A percentile compares a stretch with the other conserved stretches of the same genome.
phyloP scores from a whole-genome alignment of 148 eudicot species.

The Polygonum maritimum region DNA sequence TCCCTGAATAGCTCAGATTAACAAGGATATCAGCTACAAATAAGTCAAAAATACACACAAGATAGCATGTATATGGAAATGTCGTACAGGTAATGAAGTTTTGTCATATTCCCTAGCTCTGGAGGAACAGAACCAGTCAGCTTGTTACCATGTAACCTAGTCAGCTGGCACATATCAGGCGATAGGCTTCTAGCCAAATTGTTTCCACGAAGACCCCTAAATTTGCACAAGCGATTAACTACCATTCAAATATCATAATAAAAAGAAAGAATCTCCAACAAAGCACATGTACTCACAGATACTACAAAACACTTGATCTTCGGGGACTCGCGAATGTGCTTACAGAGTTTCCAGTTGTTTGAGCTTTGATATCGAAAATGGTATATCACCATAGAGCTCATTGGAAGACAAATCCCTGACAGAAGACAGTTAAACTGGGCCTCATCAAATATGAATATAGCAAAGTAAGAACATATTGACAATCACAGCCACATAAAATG shows the following conservation, averaged over 20 bases:
- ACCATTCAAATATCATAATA: background rate
- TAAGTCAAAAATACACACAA: background rate
- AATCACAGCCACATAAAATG: background rate
- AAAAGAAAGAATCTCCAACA: background rate
- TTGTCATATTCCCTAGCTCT: slow-evolving; percentile 97
- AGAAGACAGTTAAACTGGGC: background rate
- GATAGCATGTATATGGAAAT: background rate
- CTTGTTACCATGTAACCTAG: slow-evolving; percentile 87
- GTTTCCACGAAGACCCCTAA: slow-evolving; percentile 87
- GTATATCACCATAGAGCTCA: slow-evolving; percentile 77
- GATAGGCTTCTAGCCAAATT: slow-evolving; percentile 73
- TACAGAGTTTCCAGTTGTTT: slow-evolving; percentile 76
- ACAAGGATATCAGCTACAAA: background rate
- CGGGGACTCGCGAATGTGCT: slow-evolving; percentile 14
- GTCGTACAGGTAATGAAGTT: slow-evolving; percentile 82
- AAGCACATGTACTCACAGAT: slow-evolving; percentile 49
- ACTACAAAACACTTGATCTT: slow-evolving; percentile 33
- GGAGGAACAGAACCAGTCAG: slow-evolving; percentile 80
- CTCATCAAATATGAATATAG: background rate
- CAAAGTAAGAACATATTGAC: background rate
- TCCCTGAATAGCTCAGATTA: slow-evolving; percentile 39
- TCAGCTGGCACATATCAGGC: slow-evolving; percentile 92
- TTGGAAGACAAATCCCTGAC: slow-evolving; percentile 84
- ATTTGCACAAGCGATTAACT: background rate
- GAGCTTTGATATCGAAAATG: slow-evolving; percentile 85